These are phyloP conservation scores for Gillenia trifoliata DNA, from an alignment of 306 rosid genomes.

Conservation along the genomic window DNA sequence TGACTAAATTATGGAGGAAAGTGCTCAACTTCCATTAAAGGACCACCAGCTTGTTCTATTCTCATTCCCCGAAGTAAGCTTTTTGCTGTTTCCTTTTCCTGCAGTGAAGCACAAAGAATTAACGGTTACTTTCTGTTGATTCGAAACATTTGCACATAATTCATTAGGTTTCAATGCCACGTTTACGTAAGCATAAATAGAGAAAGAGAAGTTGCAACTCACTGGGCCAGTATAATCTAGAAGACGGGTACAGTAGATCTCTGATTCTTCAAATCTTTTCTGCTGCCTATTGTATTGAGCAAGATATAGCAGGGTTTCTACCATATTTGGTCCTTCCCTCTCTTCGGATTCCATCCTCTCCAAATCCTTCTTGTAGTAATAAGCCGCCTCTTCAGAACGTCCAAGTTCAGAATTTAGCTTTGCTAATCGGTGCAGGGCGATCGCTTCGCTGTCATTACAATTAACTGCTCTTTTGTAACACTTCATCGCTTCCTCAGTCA, in stretches of 20 bases:
- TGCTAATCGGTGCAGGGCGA: conserved; percentile 83
- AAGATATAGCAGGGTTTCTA: conserved; percentile 78
- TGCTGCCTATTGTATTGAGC: conserved; percentile 54
- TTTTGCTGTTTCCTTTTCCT: conserved; percentile 96
- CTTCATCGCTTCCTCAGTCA: conserved; percentile 87
- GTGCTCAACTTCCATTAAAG: conserved; percentile 78
- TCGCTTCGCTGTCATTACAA: conserved; percentile 88
- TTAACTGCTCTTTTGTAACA: conserved; percentile 83
- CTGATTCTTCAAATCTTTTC: conserved; percentile 79
- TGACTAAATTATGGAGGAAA: conserved; percentile 53
- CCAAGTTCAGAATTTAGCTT: conserved; percentile 70
- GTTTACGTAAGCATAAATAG: not conserved
- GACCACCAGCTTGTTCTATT: conserved; percentile 50
- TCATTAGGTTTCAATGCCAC: not conserved
- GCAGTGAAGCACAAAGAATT: conserved; percentile 23
- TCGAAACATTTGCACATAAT: not conserved
- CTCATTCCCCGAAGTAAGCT: conserved; percentile 87
- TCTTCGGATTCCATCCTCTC: conserved; percentile 97
- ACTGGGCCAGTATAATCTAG: conserved; percentile 93
- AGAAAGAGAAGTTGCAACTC: conserved; percentile 26
- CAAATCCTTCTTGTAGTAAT: conserved; percentile 82
- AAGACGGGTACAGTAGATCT: conserved; percentile 92
- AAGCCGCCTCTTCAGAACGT: conserved; percentile 78
- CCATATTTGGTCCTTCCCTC: conserved; percentile 96
- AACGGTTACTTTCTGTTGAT: not conserved